These are phyloP conservation scores for Marvania coccoides DNA, from an alignment of 139 green algal genomes.

Conservation along the genomic window DNA sequence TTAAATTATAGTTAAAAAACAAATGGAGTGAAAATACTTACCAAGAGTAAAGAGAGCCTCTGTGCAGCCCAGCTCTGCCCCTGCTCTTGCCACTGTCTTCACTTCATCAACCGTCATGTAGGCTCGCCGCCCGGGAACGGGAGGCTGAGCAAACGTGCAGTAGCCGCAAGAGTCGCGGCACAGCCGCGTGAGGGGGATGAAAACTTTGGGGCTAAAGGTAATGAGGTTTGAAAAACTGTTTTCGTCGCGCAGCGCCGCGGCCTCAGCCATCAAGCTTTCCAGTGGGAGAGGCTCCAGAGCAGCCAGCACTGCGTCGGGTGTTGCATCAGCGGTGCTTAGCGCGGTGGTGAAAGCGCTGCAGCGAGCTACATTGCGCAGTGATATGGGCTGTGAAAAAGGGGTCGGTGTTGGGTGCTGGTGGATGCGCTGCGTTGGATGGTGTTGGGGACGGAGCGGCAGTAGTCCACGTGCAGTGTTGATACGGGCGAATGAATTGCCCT, in stretches of 20 bases:
- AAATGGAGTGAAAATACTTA: constrained; percentile 8
- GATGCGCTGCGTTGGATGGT: not conserved
- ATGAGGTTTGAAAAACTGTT: constrained; percentile 28
- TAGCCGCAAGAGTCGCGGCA: constrained; percentile 77
- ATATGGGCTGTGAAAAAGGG: no score
- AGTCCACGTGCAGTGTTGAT: no score
- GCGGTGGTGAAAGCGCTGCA: no score
- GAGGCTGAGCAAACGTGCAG: constrained; percentile 77
- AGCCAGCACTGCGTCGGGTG: no score
- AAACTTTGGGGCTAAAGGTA: constrained; percentile 87
- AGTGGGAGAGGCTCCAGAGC: constrained; percentile 1
- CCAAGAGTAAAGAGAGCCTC: constrained; percentile 87
- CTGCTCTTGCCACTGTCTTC: constrained; percentile 47
- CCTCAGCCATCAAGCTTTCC: constrained; percentile 30
- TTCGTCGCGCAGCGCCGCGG: constrained; percentile 22
- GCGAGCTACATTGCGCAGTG: no score
- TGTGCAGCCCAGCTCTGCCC: constrained; percentile 58
- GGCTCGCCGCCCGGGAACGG: constrained; percentile 21
- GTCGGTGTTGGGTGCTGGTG: not conserved
- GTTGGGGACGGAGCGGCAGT: no score
- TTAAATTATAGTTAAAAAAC: not conserved
- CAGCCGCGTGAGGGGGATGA: constrained; percentile 74
- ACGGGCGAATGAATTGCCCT: no score
- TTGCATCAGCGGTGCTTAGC: no score
- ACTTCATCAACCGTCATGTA: constrained; percentile 84